A percentile compares a stretch with the other conserved stretches of the same genome.
phyloP scores from a whole-genome alignment of 148 eudicot species.

The Diospyros kaki region DNA sequence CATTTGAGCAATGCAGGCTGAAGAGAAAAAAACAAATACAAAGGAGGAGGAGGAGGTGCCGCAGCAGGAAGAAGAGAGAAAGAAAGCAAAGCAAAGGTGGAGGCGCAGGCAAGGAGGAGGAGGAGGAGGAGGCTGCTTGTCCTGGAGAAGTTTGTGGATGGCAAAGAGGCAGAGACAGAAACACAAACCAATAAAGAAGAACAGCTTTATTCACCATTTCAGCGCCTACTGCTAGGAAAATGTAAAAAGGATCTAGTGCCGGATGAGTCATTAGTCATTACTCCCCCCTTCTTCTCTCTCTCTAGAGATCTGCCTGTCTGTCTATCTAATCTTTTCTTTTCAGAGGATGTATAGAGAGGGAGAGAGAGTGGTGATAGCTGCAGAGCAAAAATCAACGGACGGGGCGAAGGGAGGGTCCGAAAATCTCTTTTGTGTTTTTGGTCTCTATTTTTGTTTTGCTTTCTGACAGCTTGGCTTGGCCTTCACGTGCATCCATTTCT shows the following conservation, averaged over 20 bases:
- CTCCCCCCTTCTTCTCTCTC: not conserved
- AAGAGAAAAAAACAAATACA: conserved; percentile 50
- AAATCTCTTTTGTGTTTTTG: not conserved
- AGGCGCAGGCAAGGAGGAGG: conserved; percentile 25
- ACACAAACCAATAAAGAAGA: conserved; percentile 17
- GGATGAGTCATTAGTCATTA: not conserved
- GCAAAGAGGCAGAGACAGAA: conserved; percentile 34
- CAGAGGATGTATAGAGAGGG: too few relatives aligned
- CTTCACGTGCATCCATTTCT: not conserved
- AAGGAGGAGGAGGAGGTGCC: conserved; percentile 16
- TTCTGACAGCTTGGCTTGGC: not conserved
- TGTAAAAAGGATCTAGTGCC: not conserved
- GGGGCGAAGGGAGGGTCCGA: not conserved
- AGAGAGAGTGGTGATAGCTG: too few relatives aligned
- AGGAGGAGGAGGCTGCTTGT: conserved; percentile 33
- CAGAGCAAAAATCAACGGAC: not conserved
- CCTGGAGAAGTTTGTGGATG: conserved; percentile 43
- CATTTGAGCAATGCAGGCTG: conserved; percentile 26
- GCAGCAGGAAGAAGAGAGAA: conserved; percentile 23
- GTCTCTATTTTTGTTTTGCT: not conserved
- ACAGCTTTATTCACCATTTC: conserved; percentile 9
- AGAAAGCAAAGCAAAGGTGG: conserved; percentile 29
- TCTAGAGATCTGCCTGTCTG: not conserved
- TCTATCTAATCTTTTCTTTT: too few relatives aligned
- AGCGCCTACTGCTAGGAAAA: not conserved